These are phyloP conservation scores for Gossypium rotundifolium DNA, from an alignment of 345 rosid genomes.

Conservation along the genomic window DNA sequence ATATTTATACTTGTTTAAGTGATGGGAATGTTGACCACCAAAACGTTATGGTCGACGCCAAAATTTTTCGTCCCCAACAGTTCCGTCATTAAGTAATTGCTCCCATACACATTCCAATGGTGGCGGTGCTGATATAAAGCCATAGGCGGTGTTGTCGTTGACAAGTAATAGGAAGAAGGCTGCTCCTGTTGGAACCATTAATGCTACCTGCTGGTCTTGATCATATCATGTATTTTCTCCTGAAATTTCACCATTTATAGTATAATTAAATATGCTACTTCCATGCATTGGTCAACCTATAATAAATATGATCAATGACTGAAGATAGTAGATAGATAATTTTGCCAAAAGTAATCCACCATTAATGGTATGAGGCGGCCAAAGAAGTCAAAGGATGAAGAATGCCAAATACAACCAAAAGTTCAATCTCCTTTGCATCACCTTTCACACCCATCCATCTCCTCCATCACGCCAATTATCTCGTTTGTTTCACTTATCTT, in stretches of 20 bases:
- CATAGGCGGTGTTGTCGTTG: conserved; percentile 23
- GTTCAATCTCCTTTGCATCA: conserved; percentile 46
- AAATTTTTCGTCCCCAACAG: conserved; percentile 71
- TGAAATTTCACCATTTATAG: conserved; percentile 18
- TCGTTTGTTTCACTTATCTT: background rate
- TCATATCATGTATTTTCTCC: conserved; percentile 38
- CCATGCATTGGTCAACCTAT: background rate
- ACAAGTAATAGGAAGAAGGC: conserved; percentile 66
- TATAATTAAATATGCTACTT: background rate
- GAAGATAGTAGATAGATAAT: background rate
- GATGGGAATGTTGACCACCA: conserved; percentile 59
- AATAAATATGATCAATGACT: background rate
- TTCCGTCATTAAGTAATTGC: conserved; percentile 67
- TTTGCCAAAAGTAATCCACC: conserved; percentile 32
- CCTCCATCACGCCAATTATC: conserved; percentile 39
- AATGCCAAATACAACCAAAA: conserved; percentile 85
- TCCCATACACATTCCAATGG: conserved; percentile 62
- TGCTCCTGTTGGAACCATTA: conserved; percentile 55
- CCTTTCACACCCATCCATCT: conserved; percentile 53
- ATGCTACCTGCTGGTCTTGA: conserved; percentile 47
- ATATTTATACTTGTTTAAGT: too few relatives aligned
- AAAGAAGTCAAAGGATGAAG: conserved; percentile 72
- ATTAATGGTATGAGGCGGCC: conserved; percentile 90
- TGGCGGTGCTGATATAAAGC: conserved; percentile 61
- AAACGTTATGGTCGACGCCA: conserved; percentile 71